These are phyloP conservation scores for Favolaschia claudopus DNA, from an alignment of 768 basidiomycete genomes.

Conservation along the genomic window DNA sequence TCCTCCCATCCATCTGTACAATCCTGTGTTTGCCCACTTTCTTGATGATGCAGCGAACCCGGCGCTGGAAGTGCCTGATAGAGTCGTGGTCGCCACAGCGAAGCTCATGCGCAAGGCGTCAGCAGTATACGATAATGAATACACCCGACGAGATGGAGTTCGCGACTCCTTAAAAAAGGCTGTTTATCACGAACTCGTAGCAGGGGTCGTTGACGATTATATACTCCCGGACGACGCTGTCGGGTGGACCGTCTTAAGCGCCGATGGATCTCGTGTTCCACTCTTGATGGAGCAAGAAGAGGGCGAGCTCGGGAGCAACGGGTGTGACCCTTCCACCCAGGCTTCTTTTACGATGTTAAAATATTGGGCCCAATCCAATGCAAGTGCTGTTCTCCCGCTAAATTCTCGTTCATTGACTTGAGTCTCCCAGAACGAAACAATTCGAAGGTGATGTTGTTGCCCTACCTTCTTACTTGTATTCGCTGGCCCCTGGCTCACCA, in stretches of 20 bases:
- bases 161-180: neutral
- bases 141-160: neutral
- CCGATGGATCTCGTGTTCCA: neutral
- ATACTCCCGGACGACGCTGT: neutral
- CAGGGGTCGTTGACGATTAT: too few relatives aligned
- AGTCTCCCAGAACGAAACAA: neutral
- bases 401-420: neutral
- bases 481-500: conserved; percentile 37
- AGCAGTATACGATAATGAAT: conserved; percentile 18
- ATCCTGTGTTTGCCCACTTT: conserved; percentile 38
- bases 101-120: conserved; percentile 26
- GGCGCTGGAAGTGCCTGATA: conserved; percentile 9
- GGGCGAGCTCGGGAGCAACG: conserved; percentile 36
- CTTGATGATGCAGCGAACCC: conserved; percentile 27
- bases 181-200: neutral
- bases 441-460: conserved; percentile 31
- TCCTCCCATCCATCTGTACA: conserved; percentile 35
- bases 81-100: neutral
- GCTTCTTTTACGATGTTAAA: conserved; percentile 32
- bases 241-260: neutral
- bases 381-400: conserved; percentile 2
- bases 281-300: conserved; percentile 32
- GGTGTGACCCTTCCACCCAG: conserved; percentile 39
- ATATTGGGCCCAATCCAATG: conserved; percentile 20
- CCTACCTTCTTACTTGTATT: conserved; percentile 40